Base-by-base conservation (phyloP, 177 flowering plant species). In the Vitis hybrid region DNA sequence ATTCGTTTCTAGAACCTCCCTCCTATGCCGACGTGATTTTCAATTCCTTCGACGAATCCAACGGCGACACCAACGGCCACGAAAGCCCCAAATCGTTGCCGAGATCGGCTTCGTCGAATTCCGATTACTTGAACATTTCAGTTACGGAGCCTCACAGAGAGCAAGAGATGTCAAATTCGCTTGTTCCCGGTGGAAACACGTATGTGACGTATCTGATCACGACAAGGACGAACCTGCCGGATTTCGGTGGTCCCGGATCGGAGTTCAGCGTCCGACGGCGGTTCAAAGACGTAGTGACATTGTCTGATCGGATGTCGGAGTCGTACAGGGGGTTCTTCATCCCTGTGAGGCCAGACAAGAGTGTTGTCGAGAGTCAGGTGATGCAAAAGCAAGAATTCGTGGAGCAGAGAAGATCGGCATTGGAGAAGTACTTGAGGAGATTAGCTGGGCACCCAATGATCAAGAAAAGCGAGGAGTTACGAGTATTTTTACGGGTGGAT, bases 331-430 rank as follows among this genome's bases (percentile, higher is more conserved):
- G 99, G 27, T 88, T 79, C 56, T 89, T 91, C 18, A 83, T 96
- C 6, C 97, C 99, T 1, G 84, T 89, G 2, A 68, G 99, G 75
- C 99, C 99, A 5, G 99, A 96, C 64, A 94, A 96, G 86, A 96
- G 75, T 62, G 91, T 96, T 16, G 94, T 96, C 68, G 99, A 96
- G 87, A 85, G 97, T 67, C 98, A 94, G 75, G 94, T 96, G 59
- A 96, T 96, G 99, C 95, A 96, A 74, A 96, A 92, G 80, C 94
- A 89, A 76, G 99, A 96, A 35, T 96, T 96, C 63, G 93, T 96
- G 70, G 98, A 92, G 87, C 99, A 92, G 81, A 84, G 99, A 60
- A 77, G 97, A 50, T 81, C 81, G 70, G 93, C 94, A 8, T 76
- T 96, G 85, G 98, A 96, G 96, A 91, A 87, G 82, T 94, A 96